phyloP scores from a whole-genome alignment of 495 filamentous ascomycete genomes.

The Xylaria grammica region DNA sequence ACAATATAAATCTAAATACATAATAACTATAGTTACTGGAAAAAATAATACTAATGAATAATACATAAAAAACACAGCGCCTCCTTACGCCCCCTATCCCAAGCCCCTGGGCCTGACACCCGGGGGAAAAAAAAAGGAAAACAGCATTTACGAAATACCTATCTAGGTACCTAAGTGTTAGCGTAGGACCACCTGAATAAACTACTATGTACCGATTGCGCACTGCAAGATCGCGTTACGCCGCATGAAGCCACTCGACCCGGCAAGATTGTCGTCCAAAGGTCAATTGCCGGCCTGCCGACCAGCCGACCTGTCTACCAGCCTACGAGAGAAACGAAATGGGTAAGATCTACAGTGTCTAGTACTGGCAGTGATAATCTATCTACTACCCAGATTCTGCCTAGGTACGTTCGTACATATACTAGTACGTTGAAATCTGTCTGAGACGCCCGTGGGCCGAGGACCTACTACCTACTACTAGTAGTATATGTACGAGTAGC shows the following conservation, averaged over 20 bases:
- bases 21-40: too few species aligned
- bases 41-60: not conserved
- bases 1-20: not conserved
- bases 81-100: slow-evolving; percentile 2
- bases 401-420: too few species aligned
- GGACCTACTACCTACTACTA: too few species aligned
- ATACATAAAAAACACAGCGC: not conserved
- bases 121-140: not conserved
- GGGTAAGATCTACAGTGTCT: not conserved
- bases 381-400: too few species aligned
- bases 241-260: slow-evolving; percentile 32
- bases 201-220: slow-evolving; percentile 33
- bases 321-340: not conserved
- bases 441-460: too few species aligned
- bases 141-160: too few species aligned
- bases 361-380: not conserved
- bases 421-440: too few species aligned
- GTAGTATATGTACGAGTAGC: too few species aligned
- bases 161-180: too few species aligned
- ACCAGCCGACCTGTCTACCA: not conserved
- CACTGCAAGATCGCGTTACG: slow-evolving; percentile 43
- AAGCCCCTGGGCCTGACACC: not conserved
- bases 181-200: not conserved
- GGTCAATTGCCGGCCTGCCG: slow-evolving; percentile 2
- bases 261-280: not conserved